These are phyloP conservation scores for Linanthus parryae DNA, from an alignment of 148 eudicot genomes.

Conservation along the genomic window DNA sequence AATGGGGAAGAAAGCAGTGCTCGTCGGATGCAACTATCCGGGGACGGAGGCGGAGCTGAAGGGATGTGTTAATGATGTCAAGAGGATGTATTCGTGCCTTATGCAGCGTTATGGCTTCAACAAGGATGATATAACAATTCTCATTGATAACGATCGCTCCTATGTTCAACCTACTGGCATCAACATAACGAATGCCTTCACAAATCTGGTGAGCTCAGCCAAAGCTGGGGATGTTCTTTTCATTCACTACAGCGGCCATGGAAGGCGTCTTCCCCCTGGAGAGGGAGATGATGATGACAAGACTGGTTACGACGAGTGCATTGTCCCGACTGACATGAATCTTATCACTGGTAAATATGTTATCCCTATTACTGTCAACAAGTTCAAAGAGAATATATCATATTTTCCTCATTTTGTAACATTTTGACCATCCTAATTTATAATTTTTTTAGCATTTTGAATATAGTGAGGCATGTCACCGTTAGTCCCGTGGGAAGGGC, in stretches of 20 bases:
- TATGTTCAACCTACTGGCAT: conserved; percentile 68
- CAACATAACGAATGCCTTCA: conserved; percentile 53
- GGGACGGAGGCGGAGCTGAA: conserved; percentile 87
- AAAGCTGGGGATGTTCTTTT: conserved; percentile 54
- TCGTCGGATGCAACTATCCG: conserved; percentile 85
- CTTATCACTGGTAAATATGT: conserved; percentile 62
- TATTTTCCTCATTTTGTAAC: background rate
- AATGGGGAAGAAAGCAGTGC: conserved; percentile 77
- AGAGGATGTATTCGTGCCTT: conserved; percentile 43
- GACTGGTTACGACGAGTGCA: conserved; percentile 95
- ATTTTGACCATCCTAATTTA: too few species aligned
- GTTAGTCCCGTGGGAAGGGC: too few species aligned
- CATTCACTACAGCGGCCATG: conserved; percentile 96
- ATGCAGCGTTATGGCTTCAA: conserved; percentile 64
- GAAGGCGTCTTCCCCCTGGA: conserved; percentile 86
- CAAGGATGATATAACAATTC: conserved; percentile 45
- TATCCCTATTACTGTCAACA: background rate
- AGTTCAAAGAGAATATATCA: too few species aligned
- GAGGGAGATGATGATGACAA: conserved; percentile 91
- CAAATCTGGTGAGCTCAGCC: conserved; percentile 45
- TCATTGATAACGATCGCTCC: conserved; percentile 68
- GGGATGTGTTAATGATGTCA: conserved; percentile 94
- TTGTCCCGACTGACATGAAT: conserved; percentile 91
- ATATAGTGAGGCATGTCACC: too few species aligned
- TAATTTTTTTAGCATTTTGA: too few species aligned